A percentile compares a stretch with the other conserved stretches of the same genome.
Evolutionary conservation across 177 flowering plant species (phyloP).

Genomic region (Vitis hybrid): DNA sequence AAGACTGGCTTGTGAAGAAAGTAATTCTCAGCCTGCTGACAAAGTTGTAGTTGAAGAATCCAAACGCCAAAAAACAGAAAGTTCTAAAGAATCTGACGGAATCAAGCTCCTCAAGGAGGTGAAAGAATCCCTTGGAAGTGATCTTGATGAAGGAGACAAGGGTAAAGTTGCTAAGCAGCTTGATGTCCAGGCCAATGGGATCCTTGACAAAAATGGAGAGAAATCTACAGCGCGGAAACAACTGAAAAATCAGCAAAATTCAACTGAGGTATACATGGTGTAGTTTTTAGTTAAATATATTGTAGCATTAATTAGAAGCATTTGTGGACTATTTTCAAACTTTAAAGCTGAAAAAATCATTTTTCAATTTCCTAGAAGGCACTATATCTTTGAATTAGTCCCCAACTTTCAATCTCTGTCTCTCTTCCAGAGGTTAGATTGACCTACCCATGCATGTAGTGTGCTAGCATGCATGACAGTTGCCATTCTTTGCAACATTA

Average conservation of each 20-base stretch:
- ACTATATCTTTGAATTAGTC: too few species aligned
- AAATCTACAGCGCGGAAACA: conserved; percentile 23
- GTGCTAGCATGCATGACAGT: too few species aligned
- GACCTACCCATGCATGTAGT: too few species aligned
- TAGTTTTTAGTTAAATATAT: not conserved
- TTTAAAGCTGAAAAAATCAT: too few species aligned
- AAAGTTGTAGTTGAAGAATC: conserved; percentile 28
- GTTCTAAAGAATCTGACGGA: conserved; percentile 26
- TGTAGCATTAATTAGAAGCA: too few species aligned
- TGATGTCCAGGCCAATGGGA: conserved; percentile 25
- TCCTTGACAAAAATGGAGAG: conserved; percentile 24
- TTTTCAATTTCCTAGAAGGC: too few species aligned
- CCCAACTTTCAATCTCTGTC: too few species aligned
- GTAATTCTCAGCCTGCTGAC: conserved; percentile 20
- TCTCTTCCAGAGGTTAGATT: too few species aligned
- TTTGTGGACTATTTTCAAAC: too few species aligned
- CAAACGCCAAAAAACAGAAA: conserved; percentile 39
- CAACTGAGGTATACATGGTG: conserved; percentile 53
- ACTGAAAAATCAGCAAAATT: conserved; percentile 35
- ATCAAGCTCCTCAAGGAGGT: conserved; percentile 7
- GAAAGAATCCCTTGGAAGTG: conserved; percentile 9
- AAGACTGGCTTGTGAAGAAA: conserved; percentile 42
- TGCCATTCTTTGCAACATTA: too few species aligned
- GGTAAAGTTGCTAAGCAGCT: conserved; percentile 15
- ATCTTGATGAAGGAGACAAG: conserved; percentile 23